phyloP scores from a whole-genome alignment of 2,329 filamentous ascomycete genomes.

The Fusarium temperatum region DNA sequence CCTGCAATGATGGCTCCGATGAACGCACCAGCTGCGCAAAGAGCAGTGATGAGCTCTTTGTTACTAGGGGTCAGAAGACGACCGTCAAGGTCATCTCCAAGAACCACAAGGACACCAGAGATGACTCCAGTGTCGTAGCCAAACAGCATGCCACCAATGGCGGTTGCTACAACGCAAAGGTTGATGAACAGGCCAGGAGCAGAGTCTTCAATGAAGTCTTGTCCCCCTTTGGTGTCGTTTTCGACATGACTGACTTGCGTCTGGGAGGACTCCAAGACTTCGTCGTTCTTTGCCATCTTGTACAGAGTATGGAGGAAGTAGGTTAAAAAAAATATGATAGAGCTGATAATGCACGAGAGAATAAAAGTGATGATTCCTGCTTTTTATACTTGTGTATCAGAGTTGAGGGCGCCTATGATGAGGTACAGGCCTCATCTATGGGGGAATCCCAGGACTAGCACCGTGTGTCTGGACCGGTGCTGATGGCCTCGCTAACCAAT shows the following conservation, averaged over 20 bases:
- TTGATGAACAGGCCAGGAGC: not conserved
- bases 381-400: not conserved
- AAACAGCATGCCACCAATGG: not conserved
- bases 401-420: not conserved
- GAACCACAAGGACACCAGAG: slow-evolving; percentile 43
- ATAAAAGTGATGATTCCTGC: not conserved
- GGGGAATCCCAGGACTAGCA: not conserved
- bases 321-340: not conserved
- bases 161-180: not conserved
- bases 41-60: slow-evolving; percentile 60
- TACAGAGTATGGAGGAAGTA: too few relatives aligned
- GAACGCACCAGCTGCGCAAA: slow-evolving; percentile 53
- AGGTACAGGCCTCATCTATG: not conserved
- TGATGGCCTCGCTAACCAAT: not conserved
- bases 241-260: not conserved
- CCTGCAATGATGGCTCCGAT: slow-evolving; percentile 40
- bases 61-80: slow-evolving; percentile 50
- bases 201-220: not conserved
- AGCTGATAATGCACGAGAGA: not conserved
- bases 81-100: slow-evolving; percentile 47
- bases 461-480: not conserved
- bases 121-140: slow-evolving; percentile 50
- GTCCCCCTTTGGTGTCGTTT: not conserved
- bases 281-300: not conserved
- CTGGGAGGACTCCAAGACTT: not conserved